These are phyloP conservation scores for Aegle marmelos DNA, from an alignment of 345 rosid genomes.

Conservation along the genomic window DNA sequence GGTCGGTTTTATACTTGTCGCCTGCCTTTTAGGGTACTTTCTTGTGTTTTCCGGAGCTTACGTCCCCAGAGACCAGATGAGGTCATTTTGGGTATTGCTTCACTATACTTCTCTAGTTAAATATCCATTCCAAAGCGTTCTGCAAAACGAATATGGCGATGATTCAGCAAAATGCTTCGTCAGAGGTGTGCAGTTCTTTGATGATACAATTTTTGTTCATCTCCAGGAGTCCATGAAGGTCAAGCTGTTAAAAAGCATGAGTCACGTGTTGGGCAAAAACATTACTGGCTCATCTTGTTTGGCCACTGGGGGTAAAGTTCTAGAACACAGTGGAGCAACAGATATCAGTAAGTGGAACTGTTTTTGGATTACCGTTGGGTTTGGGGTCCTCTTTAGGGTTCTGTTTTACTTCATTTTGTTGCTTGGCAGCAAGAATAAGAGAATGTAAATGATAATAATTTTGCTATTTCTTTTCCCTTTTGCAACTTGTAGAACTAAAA, in stretches of 20 bases:
- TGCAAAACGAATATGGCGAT: conserved; percentile 52
- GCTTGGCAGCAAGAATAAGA: conserved; percentile 83
- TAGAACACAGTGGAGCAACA: conserved; percentile 64
- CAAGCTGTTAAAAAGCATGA: conserved; percentile 51
- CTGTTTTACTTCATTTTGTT: conserved; percentile 70
- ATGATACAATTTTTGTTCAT: conserved; percentile 54
- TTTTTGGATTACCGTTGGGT: conserved; percentile 77
- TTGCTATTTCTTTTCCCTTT: too few relatives aligned
- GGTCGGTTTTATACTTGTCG: conserved; percentile 78
- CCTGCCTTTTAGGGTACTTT: conserved; percentile 74
- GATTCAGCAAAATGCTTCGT: conserved; percentile 64
- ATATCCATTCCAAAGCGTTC: conserved; percentile 67
- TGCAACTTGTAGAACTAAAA: too few relatives aligned
- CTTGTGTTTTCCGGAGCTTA: conserved; percentile 87
- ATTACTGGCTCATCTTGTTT: conserved; percentile 68
- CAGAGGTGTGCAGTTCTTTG: conserved; percentile 74
- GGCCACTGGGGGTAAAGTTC: conserved; percentile 58
- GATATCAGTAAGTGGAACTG: conserved; percentile 80
- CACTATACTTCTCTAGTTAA: conserved; percentile 84
- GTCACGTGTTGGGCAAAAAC: conserved; percentile 51
- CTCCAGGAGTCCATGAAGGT: conserved; percentile 37
- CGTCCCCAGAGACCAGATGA: conserved; percentile 67
- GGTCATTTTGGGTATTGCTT: conserved; percentile 80
- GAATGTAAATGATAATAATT: conserved; percentile 30
- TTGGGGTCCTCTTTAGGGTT: conserved; percentile 87